phyloP scores from a whole-genome alignment of 345 rosid genomes.

The Draba incana region DNA sequence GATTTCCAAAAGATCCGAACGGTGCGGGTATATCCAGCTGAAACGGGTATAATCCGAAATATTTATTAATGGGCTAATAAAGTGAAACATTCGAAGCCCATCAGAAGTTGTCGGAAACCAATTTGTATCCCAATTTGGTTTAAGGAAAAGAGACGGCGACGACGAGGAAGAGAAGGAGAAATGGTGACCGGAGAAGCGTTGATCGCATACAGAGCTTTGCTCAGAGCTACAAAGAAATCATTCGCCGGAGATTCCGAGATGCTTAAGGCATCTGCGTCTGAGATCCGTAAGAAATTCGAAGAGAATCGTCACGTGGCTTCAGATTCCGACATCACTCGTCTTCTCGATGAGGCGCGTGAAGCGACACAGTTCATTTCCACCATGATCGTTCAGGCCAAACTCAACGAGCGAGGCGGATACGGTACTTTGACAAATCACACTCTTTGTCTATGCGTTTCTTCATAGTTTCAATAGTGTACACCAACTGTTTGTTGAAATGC shows the following conservation, averaged over 20 bases:
- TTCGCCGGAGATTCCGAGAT: conserved; percentile 76
- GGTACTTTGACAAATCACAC: conserved; percentile 47
- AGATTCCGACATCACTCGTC: conserved; percentile 62
- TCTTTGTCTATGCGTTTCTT: neutral
- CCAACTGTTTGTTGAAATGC: conserved; percentile 49
- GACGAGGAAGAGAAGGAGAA: conserved; percentile 3
- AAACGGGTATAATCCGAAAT: neutral
- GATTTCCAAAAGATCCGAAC: too few species aligned
- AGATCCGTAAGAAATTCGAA: conserved; percentile 78
- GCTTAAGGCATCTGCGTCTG: conserved; percentile 71
- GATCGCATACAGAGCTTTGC: conserved; percentile 68
- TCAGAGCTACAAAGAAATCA: conserved; percentile 73
- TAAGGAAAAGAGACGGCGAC: conserved; percentile 19
- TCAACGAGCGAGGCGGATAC: conserved; percentile 82
- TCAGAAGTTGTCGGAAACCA: neutral
- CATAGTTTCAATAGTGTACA: conserved; percentile 7
- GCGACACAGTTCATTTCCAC: conserved; percentile 78
- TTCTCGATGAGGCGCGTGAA: conserved; percentile 85
- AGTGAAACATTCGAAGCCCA: neutral
- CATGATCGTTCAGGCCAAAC: conserved; percentile 93
- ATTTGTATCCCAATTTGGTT: neutral
- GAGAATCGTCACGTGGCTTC: conserved; percentile 73
- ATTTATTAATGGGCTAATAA: conserved; percentile 1
- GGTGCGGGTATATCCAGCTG: too few species aligned
- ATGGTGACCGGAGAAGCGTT: conserved; percentile 60